Percentiles rank a stretch among this genome's conserved stretches.
Evolutionary conservation across 805 yeast species (phyloP).

Genomic region (Saccharomycopsis sp.): DNA sequence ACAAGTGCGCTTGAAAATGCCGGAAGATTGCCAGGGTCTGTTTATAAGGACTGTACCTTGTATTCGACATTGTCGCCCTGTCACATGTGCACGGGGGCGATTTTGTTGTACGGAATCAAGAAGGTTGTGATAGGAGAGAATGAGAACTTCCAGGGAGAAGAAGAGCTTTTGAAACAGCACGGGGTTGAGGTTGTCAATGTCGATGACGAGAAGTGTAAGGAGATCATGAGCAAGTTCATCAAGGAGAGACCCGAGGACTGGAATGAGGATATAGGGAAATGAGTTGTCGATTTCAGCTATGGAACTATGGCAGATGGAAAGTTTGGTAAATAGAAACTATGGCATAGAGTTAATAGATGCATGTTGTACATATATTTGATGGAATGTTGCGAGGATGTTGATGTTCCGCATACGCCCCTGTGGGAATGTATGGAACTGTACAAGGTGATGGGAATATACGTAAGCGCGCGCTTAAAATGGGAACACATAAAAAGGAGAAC

Average conservation of each 20-base stretch:
- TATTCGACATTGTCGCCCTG: slow-evolving; percentile 93
- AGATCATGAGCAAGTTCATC: slow-evolving; percentile 73
- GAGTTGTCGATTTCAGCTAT: background rate
- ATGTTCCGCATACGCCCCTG: background rate
- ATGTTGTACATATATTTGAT: too few species aligned
- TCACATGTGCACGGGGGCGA: slow-evolving; percentile 93
- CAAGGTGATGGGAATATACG: too few species aligned
- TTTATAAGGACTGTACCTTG: slow-evolving; percentile 80
- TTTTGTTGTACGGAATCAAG: slow-evolving; percentile 78
- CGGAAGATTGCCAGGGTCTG: slow-evolving; percentile 76
- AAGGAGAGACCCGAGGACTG: slow-evolving; percentile 69
- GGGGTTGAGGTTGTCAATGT: slow-evolving; percentile 70
- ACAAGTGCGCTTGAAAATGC: slow-evolving; percentile 84
- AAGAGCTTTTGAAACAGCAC: slow-evolving; percentile 55
- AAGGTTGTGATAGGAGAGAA: slow-evolving; percentile 90
- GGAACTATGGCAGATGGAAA: too few species aligned
- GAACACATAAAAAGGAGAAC: too few species aligned
- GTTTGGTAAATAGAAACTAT: background rate
- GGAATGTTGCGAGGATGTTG: too few species aligned
- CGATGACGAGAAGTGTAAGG: slow-evolving; percentile 54
- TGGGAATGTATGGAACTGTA: background rate
- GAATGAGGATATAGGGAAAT: slow-evolving; percentile 73
- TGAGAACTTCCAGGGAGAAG: slow-evolving; percentile 76
- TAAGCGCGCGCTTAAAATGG: too few species aligned
- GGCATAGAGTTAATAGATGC: background rate